These are phyloP conservation scores for Flaveria brownii DNA, from an alignment of 129 eudicot species.

Conservation along the genomic window DNA sequence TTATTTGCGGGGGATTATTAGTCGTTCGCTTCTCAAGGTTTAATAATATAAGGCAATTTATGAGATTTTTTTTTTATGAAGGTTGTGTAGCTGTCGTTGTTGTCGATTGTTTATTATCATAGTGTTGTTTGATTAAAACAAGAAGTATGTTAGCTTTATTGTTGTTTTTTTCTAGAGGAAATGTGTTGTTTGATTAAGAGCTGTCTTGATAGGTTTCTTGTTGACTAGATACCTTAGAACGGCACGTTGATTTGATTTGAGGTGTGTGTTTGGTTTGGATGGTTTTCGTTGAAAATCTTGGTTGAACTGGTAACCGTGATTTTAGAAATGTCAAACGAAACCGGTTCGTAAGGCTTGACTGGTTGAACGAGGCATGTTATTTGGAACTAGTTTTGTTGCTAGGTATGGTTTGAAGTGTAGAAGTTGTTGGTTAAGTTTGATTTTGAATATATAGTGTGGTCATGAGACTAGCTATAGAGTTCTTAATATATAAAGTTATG, in stretches of 20 bases:
- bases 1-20: slow-evolving; percentile 7
- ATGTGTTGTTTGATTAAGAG: background rate
- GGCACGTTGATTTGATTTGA: background rate
- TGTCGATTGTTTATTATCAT: background rate
- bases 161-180: background rate
- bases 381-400: too few species aligned
- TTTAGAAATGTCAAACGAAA: too few species aligned
- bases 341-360: too few species aligned
- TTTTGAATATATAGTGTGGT: too few species aligned
- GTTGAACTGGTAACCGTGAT: too few species aligned
- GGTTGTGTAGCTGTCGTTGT: background rate
- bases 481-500: too few species aligned
- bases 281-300: too few species aligned
- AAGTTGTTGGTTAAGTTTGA: too few species aligned
- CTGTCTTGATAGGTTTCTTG: background rate
- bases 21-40: background rate
- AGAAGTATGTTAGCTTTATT: background rate
- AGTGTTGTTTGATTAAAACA: background rate
- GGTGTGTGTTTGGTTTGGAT: too few species aligned
- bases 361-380: too few species aligned
- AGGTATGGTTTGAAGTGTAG: too few species aligned
- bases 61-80: background rate
- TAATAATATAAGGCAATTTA: slow-evolving; percentile 28
- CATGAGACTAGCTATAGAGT: too few species aligned
- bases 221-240: background rate